These are phyloP conservation scores for Stereocaulon alpinum DNA, from an alignment of 495 filamentous ascomycete genomes.

Conservation along the genomic window DNA sequence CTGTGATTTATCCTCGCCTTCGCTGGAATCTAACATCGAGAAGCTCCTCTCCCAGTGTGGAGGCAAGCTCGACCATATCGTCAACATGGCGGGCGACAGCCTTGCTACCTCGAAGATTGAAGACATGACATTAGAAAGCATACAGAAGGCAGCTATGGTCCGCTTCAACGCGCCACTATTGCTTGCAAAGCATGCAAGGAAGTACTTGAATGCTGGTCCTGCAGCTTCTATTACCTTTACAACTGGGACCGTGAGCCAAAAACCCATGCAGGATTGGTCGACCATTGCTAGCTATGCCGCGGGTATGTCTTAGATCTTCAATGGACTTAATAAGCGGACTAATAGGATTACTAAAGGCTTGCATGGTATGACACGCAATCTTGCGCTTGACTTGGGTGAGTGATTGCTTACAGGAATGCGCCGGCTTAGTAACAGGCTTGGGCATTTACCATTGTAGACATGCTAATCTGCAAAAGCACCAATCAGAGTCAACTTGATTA, in stretches of 20 bases:
- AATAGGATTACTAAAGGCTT: conserved; percentile 6
- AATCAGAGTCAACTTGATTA: conserved; percentile 49
- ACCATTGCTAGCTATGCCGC: conserved; percentile 31
- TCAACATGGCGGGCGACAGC: conserved; percentile 48
- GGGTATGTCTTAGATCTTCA: conserved; percentile 20
- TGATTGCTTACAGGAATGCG: background rate
- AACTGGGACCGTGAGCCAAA: conserved; percentile 36
- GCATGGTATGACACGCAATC: conserved; percentile 34
- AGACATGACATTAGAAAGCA: conserved; percentile 30
- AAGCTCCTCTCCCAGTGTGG: conserved; percentile 33
- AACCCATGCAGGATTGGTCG: conserved; percentile 39
- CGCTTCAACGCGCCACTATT: conserved; percentile 43
- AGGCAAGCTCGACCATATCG: conserved; percentile 47
- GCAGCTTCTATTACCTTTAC: conserved; percentile 46
- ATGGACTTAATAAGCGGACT: background rate
- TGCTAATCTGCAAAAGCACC: conserved; percentile 28
- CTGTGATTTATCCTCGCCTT: conserved; percentile 39
- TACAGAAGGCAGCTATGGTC: conserved; percentile 35
- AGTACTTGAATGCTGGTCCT: conserved; percentile 32
- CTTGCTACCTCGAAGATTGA: conserved; percentile 28
- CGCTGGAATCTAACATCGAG: conserved; percentile 37
- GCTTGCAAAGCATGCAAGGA: conserved; percentile 40
- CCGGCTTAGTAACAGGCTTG: background rate
- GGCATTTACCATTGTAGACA: background rate
- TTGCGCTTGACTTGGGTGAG: conserved; percentile 45